Evolutionary conservation across 1,284 basidiomycete species (phyloP).

Genomic region (Rhodotorula sp.): DNA sequence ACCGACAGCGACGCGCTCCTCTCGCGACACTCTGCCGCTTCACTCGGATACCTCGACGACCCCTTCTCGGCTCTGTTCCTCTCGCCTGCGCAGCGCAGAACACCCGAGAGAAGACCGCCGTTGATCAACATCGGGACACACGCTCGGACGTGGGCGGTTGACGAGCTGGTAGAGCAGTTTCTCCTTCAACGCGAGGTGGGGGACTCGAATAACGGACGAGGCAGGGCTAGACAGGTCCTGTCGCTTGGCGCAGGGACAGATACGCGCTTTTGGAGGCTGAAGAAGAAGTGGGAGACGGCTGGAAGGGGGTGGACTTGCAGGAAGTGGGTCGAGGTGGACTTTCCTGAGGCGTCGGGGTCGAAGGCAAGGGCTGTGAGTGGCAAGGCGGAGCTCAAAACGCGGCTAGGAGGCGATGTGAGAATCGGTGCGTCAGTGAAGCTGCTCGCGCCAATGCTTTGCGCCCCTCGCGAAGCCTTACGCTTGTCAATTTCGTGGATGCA

Average conservation of each 20-base stretch:
- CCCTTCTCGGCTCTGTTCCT: slow-evolving; percentile 66
- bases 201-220: slow-evolving; percentile 44
- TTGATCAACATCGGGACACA: slow-evolving; percentile 95
- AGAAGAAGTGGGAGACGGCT: slow-evolving; percentile 60
- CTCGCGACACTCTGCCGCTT: slow-evolving; percentile 75
- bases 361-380: slow-evolving; percentile 81
- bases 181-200: slow-evolving; percentile 49
- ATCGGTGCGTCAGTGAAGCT: slow-evolving; percentile 40
- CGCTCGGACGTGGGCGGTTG: slow-evolving; percentile 76
- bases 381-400: slow-evolving; percentile 60
- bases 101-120: slow-evolving; percentile 53
- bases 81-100: slow-evolving; percentile 61
- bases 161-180: slow-evolving; percentile 73
- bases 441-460: no score
- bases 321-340: slow-evolving; percentile 84
- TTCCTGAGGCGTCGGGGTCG: slow-evolving; percentile 73
- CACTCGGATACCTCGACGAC: slow-evolving; percentile 72
- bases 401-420: slow-evolving; percentile 55
- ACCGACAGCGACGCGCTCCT: slow-evolving; percentile 73
- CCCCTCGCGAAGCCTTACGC: fast-evolving
- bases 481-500: background rate
- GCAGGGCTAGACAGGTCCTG: slow-evolving; percentile 64
- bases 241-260: slow-evolving; percentile 91
- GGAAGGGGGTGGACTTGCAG: slow-evolving; percentile 49
- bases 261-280: slow-evolving; percentile 85